Conservation (phyloP, 345 rosid species). For the Melaleuca quinquenervia region DNA sequence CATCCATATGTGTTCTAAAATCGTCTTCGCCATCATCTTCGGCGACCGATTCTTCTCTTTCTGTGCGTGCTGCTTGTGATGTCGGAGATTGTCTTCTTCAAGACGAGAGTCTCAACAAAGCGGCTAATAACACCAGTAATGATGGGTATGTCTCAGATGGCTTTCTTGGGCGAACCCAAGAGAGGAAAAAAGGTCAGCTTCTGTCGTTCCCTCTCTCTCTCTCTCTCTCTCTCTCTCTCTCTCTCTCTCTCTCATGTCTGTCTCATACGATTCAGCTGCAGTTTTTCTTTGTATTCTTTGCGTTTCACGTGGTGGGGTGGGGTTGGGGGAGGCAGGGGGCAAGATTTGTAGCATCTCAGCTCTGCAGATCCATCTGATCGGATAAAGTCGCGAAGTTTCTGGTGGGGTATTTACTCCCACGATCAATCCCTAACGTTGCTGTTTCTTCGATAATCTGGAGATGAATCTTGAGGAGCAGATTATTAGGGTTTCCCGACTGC, state of each 20-base stretch:
- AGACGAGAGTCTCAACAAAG: not conserved
- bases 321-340: too few relatives aligned
- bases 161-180: not conserved
- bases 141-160: conserved; percentile 12
- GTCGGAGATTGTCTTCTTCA: not conserved
- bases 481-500: not conserved
- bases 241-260: not conserved
- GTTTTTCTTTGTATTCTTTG: not conserved
- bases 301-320: not conserved
- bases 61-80: not conserved
- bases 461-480: not conserved
- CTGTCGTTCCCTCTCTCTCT: not conserved
- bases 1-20: not conserved
- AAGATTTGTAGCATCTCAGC: not conserved
- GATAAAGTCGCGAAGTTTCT: not conserved
- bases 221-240: not conserved
- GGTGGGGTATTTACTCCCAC: not conserved
- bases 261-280: not conserved
- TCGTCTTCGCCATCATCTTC: not conserved
- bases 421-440: not conserved
- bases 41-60: not conserved
- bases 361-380: not conserved
- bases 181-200: conserved; percentile 14
- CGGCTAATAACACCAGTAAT: not conserved
- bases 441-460: not conserved